A percentile compares a stretch with the other conserved stretches of the same genome.
Conservation (phyloP, 139 green algal genomes). For the Chlorella ohadii region DNA sequence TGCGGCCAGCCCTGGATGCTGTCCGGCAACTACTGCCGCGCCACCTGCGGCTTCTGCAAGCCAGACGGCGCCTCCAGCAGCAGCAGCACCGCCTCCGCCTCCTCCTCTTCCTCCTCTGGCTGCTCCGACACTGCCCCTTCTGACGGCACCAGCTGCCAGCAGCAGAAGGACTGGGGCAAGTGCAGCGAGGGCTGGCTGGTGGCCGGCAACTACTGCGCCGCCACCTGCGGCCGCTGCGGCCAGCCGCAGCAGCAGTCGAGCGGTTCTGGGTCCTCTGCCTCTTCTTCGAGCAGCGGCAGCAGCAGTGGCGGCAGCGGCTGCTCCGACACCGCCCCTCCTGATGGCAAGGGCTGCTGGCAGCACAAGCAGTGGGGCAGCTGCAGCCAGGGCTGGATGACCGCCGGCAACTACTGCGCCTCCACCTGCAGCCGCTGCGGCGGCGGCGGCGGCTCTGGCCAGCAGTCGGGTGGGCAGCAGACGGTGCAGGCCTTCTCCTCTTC, state of each 20-base stretch:
- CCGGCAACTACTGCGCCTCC: slow-evolving; percentile 29
- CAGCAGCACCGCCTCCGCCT: background rate
- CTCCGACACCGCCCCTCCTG: slow-evolving; percentile 22
- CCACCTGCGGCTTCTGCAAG: slow-evolving; percentile 13
- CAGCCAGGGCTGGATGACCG: slow-evolving; percentile 31
- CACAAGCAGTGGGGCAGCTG: slow-evolving; percentile 57
- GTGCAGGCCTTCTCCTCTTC: too few species aligned
- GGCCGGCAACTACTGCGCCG: slow-evolving; percentile 1
- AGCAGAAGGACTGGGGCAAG: too few species aligned
- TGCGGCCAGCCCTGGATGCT: slow-evolving; percentile 22
- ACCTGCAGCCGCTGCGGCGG: slow-evolving; percentile 42
- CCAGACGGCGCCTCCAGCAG: too few species aligned
- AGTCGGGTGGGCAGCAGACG: too few species aligned
- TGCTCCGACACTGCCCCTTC: background rate
- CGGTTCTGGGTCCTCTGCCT: background rate
- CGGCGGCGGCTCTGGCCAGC: too few species aligned
- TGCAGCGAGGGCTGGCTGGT: too few species aligned
- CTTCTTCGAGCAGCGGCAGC: background rate
- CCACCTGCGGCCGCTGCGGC: background rate
- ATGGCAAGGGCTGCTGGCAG: slow-evolving; percentile 32
- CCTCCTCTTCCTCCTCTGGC: background rate
- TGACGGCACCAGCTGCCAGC: too few species aligned
- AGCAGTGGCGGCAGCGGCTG: background rate
- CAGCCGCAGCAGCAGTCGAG: background rate
- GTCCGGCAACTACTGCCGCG: slow-evolving; percentile 14